A percentile compares a stretch with the other conserved stretches of the same genome.
Conservation (phyloP, 768 basidiomycete genomes). For the Suillus decipiens region DNA sequence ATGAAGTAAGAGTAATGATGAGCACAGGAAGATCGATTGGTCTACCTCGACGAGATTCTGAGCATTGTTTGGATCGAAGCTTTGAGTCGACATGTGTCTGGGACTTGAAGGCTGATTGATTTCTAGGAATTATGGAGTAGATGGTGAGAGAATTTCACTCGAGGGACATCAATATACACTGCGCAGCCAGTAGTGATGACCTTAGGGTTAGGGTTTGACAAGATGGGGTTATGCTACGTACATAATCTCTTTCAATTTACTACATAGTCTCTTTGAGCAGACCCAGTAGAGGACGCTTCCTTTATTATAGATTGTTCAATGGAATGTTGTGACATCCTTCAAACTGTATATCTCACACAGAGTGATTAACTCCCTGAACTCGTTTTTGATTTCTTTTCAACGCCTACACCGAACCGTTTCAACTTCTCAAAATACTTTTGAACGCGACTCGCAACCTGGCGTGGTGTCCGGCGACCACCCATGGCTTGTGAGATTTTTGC, state of each 20-base stretch:
- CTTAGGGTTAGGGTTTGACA: conserved; percentile 24
- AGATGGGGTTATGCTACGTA: background rate
- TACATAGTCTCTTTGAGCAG: background rate
- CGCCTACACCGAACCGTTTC: conserved; percentile 67
- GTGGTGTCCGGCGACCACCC: conserved; percentile 72
- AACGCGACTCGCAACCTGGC: conserved; percentile 87
- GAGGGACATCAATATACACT: no score
- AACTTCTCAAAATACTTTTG: conserved; percentile 89
- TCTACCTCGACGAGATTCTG: conserved; percentile 86
- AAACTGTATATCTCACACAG: background rate
- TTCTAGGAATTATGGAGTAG: background rate
- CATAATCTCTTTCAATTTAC: background rate
- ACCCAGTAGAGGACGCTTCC: background rate
- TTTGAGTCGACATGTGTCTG: conserved; percentile 43
- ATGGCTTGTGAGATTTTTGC: conserved; percentile 81
- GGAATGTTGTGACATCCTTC: background rate
- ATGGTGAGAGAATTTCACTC: conserved; percentile 1
- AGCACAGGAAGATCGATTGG: background rate
- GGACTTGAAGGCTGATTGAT: background rate
- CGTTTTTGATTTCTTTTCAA: conserved; percentile 32
- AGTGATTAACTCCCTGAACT: conserved; percentile 17
- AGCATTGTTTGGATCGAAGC: conserved; percentile 89
- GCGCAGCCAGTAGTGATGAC: no score
- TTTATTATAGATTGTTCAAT: background rate
- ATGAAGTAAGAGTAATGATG: conserved; percentile 1